Base-by-base conservation (phyloP, 495 filamentous ascomycete genomes). In the Xylaria castorea region DNA sequence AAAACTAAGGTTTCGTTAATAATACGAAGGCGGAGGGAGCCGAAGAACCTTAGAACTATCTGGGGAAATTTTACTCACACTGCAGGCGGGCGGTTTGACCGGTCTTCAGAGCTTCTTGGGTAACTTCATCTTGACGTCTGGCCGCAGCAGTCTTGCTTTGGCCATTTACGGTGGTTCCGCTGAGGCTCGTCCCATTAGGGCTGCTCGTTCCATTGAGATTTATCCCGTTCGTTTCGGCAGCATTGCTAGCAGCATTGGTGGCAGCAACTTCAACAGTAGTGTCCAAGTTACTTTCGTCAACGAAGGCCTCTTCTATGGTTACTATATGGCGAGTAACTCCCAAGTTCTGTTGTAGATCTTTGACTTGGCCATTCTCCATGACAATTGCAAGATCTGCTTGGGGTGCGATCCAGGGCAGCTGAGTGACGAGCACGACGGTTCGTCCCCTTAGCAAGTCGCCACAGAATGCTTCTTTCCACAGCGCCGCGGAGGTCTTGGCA, bases 381-480 rank as follows among this genome's bases (percentile, higher is more conserved):
- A 75, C 74, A 53, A 87, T 75, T 0, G 79, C 66, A n/a, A 84
- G 75, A 58, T 84, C 83, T 5, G 85, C 85, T 65, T 87, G 84
- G 18, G 85, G 78, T 9, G 85, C 72, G 44, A 84, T 80, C 77
- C 83, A 85, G 11, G 84, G 83, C 50, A 83, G 67, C 50, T 84
- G 82, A 18, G 81, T 82, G 22, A 84, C 81, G 18, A 84, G 77
- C 14, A 84, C 75, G 4, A 81, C 76, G 30, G 76, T 82, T 38
- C 79, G 76, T 18, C 78, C 80, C 55, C 77, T 79, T 40, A 85
- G 80, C 30, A 88, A 73, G 53, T 87, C 84, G 53, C 86, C 84
- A 72, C 85, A 87, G 69, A 88, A 85, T 32, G 84, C 87, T 66
- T 85, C 80, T 69, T 86, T 77, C 79, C 87, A 84, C 32, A 88